Evolutionary conservation across 495 filamentous ascomycete genomes (phyloP), one percentile per base, ranked within the genome.

Genomic region (Hypomontagnella submonticulosa): DNA sequence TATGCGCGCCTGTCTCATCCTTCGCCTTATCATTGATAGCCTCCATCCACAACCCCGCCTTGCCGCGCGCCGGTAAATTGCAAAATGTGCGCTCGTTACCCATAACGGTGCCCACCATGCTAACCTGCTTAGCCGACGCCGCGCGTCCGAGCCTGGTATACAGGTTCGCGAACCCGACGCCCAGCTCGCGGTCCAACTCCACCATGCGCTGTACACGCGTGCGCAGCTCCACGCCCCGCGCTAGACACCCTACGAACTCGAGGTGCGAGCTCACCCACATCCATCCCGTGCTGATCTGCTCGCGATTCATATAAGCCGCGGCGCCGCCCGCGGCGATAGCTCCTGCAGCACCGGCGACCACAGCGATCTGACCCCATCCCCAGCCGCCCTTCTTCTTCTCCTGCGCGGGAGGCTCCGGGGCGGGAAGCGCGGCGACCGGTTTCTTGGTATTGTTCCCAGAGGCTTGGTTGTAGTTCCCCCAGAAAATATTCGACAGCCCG

Each of bases 161-260:
- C 16, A 96, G 82, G 68, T 96, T 90, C 23, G 85, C 85, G 67
- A 91, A 94, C 2, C 89, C 88, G 30, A 96, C 83, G 6, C 81
- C 75, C 0, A 84, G 75, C 53, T 82, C 77, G 23, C 72, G 71
- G 36, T 85, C 80, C 8, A 93, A 75, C n/a, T 77, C 76, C 11
- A 83, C 78, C 71, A 92, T 79, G 53, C 75, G 77, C 11, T 73
- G 73, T 18, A 96, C 79, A 4, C 95, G 85, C 59, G 83, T 81
- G 41, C 86, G 84, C 32, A 98, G 76, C 64, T 97, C 93, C 53
- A 90, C 86, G 7, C 83, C 84, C 18, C 92, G 87, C 59, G 89
- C 88, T 3, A 99, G 83, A 70, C 91, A 94, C 1, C 93, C 93
- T 1, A 98, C 89, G 67, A 99, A 99, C 73, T 93, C 92, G n/a